Percentiles rank a stretch among this genome's conserved stretches.
These are phyloP conservation scores for Gossypium armourianum DNA, from an alignment of 441 rosid genomes.

Conservation along the genomic window DNA sequence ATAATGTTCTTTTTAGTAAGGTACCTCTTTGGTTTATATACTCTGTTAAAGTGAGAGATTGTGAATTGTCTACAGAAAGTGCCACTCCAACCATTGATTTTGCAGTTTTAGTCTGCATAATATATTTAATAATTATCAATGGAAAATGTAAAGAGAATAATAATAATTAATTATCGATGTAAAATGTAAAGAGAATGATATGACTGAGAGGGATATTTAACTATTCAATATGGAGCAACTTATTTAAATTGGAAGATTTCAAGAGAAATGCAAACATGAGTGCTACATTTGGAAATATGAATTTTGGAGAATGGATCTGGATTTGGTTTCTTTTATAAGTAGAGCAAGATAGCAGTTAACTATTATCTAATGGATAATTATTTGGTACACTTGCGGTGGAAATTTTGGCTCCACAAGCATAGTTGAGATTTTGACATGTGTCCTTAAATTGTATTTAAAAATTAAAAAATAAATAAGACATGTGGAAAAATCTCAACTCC, in stretches of 20 bases:
- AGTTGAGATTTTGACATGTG: neutral
- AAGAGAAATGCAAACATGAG: slow-evolving; percentile 6
- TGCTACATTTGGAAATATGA: neutral
- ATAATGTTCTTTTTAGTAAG: slow-evolving; percentile 9
- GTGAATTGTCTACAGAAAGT: slow-evolving; percentile 64
- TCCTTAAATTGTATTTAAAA: neutral
- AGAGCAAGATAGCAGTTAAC: neutral
- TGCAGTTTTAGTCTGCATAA: slow-evolving; percentile 79
- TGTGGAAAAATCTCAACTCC: neutral
- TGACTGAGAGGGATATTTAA: neutral
- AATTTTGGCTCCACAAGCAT: neutral
- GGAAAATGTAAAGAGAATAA: neutral
- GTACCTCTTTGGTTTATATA: slow-evolving; percentile 76
- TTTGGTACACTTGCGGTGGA: neutral
- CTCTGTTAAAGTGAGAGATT: slow-evolving; percentile 50
- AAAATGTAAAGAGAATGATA: slow-evolving; percentile 1
- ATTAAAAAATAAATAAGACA: neutral
- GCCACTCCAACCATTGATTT: slow-evolving; percentile 74
- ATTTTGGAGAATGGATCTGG: neutral
- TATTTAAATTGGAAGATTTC: neutral
- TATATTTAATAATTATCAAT: slow-evolving; percentile 13
- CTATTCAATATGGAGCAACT: slow-evolving; percentile 10
- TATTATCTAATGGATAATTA: neutral
- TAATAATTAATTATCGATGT: neutral
- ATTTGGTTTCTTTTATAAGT: slow-evolving; percentile 1